Evolutionary conservation across 2,329 filamentous ascomycete species (phyloP).

Genomic region (Penicillium sp.): DNA sequence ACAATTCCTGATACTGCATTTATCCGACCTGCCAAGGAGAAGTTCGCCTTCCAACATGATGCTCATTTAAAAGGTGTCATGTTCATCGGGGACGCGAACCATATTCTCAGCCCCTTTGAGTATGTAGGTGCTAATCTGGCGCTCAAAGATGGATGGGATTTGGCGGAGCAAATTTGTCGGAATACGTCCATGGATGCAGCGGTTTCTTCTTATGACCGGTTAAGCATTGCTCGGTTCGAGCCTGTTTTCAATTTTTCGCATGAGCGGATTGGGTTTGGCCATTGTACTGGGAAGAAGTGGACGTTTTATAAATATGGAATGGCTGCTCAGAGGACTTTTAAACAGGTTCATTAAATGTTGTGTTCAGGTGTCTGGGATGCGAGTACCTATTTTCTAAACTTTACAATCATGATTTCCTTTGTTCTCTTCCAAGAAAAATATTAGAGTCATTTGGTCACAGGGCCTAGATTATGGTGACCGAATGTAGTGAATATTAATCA

Average conservation of each 20-base stretch:
- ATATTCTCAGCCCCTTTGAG: background rate
- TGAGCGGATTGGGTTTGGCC: background rate
- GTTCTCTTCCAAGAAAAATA: too few relatives aligned
- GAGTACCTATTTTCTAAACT: too few relatives aligned
- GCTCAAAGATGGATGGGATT: background rate
- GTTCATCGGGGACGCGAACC: background rate
- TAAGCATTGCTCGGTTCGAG: background rate
- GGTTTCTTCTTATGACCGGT: background rate
- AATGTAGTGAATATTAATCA: background rate
- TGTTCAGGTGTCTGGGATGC: too few relatives aligned
- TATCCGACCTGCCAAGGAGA: background rate
- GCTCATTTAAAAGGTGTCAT: background rate
- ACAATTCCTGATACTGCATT: background rate
- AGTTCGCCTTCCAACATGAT: background rate
- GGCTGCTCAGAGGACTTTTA: background rate
- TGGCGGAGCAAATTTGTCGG: background rate
- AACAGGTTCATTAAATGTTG: background rate
- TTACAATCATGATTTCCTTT: too few relatives aligned
- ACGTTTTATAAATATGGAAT: background rate
- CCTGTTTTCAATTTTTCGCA: background rate
- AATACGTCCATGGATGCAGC: background rate
- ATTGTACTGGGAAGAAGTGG: background rate
- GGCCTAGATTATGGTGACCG: too few relatives aligned
- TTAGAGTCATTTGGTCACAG: too few relatives aligned
- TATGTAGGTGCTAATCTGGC: background rate